phyloP scores from a whole-genome alignment of 148 eudicot genomes.

The Mesembryanthemum crystallinum region DNA sequence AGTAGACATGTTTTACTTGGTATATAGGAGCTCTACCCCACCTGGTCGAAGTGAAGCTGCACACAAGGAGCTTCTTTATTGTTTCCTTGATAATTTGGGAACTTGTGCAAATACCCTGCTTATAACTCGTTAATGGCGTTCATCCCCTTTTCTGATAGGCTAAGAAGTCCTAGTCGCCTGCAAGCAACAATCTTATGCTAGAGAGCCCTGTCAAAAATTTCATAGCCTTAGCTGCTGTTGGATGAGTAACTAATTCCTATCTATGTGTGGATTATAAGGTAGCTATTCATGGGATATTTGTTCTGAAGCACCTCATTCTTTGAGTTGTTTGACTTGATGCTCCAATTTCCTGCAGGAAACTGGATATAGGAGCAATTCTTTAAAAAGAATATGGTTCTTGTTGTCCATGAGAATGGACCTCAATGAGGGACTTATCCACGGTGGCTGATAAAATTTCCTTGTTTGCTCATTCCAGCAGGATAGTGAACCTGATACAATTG shows the following conservation, averaged over 20 bases:
- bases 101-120: neutral
- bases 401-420: conserved; percentile 1
- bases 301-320: neutral
- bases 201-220: neutral
- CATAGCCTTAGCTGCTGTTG: neutral
- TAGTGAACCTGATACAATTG: conserved; percentile 88
- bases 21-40: neutral
- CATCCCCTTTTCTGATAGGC: neutral
- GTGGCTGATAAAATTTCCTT: conserved; percentile 13
- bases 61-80: neutral
- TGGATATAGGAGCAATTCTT: neutral
- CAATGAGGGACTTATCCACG: neutral
- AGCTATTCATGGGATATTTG: neutral
- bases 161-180: neutral
- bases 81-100: neutral
- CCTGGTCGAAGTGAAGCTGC: neutral
- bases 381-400: no score
- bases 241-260: neutral
- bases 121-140: neutral
- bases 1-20: neutral
- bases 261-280: neutral
- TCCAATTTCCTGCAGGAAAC: neutral
- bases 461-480: conserved; percentile 51
- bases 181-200: neutral
- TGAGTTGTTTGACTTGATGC: neutral